Base-by-base conservation (phyloP, 805 yeast species). In the Komagataella populi region DNA sequence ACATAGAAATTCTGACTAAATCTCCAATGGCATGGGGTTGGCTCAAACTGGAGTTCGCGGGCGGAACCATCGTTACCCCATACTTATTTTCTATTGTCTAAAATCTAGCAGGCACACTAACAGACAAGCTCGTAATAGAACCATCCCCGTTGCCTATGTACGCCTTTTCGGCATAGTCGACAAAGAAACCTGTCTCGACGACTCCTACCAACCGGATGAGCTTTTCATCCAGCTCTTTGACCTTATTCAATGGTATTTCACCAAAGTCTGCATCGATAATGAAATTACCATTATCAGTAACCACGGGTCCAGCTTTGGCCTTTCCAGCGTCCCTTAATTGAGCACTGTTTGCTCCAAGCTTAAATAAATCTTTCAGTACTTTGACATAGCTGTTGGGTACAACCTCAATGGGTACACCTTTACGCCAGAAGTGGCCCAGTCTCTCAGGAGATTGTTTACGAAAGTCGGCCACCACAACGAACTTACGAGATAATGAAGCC, bases 221-320 rank as follows among this genome's bases (percentile, higher is more conserved):
- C 59, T 78, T 65, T 43, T 63, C 55, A 64, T 90, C 89, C 58
- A 93, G 76, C 44, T 55, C 58, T n/a, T 52, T 59, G 3, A 80
- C 78, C 51, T 73, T 64, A 10, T 57, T 60, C 36, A 60, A 63
- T 18, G 80, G 78, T 50, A 93, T 80, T 54, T 76, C 78, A 46
- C 96, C 97, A 62, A 93, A 91, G 63, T 89, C 87, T 36, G 96
- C 95, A 67, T 93, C 99, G 54, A 93, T 79, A 56, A 93, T 76
- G 64, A 89, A 87, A 67, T 90, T 93, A 66, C 90, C 89, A 69
- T 93, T 93, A 66, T 93, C 99, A 30, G 99, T 91, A 56, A 93
- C 84, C 20, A 89, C 83, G 8, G 99, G 98, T 23, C 99, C 99
- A 7, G 99, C 99, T 69, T 93, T 93, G 23, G 95, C 90, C 49